Evolutionary conservation across 352 stramenopile species (phyloP).

Genomic region (Pythium aphanidermatum): DNA sequence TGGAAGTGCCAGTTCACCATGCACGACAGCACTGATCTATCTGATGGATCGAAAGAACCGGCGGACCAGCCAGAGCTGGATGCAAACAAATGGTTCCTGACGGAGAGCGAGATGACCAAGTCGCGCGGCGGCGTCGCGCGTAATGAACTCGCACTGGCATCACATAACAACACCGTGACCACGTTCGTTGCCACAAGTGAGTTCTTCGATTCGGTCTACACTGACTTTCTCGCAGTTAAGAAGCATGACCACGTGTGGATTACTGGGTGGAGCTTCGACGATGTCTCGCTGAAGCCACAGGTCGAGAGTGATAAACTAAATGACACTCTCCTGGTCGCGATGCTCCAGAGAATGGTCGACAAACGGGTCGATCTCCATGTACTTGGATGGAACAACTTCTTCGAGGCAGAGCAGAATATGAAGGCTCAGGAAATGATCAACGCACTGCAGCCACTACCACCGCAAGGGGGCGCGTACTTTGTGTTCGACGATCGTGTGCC

Average conservation of each 20-base stretch:
- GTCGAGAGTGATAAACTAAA: slow-evolving; percentile 10
- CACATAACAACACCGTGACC: slow-evolving; percentile 42
- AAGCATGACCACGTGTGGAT: slow-evolving; percentile 39
- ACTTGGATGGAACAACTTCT: slow-evolving; percentile 60
- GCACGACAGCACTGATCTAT: slow-evolving; percentile 6
- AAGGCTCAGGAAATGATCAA: slow-evolving; percentile 53
- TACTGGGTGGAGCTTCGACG: slow-evolving; percentile 54
- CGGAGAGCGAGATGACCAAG: slow-evolving; percentile 39
- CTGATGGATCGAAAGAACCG: slow-evolving; percentile 24
- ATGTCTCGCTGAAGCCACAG: slow-evolving; percentile 49
- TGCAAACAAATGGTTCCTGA: slow-evolving; percentile 56
- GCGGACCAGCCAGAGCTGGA: slow-evolving; percentile 41
- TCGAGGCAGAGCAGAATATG: slow-evolving; percentile 47
- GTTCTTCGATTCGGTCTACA: slow-evolving; percentile 46
- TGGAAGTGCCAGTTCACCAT: slow-evolving; percentile 4
- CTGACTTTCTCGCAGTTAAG: slow-evolving; percentile 30
- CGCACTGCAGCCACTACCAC: slow-evolving; percentile 14
- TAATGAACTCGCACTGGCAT: slow-evolving; percentile 36
- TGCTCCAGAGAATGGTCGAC: slow-evolving; percentile 16
- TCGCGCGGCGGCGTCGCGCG: slow-evolving; percentile 39
- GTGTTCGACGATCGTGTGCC: slow-evolving; percentile 51
- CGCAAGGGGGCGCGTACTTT: slow-evolving; percentile 20
- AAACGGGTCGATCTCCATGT: slow-evolving; percentile 39
- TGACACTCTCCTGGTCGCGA: slow-evolving; percentile 25
- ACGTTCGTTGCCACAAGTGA: slow-evolving; percentile 30